Evolutionary conservation across 2,329 filamentous ascomycete species (phyloP), one percentile per base, ranked within the genome.

Genomic region (Calonectria fujianensis): DNA sequence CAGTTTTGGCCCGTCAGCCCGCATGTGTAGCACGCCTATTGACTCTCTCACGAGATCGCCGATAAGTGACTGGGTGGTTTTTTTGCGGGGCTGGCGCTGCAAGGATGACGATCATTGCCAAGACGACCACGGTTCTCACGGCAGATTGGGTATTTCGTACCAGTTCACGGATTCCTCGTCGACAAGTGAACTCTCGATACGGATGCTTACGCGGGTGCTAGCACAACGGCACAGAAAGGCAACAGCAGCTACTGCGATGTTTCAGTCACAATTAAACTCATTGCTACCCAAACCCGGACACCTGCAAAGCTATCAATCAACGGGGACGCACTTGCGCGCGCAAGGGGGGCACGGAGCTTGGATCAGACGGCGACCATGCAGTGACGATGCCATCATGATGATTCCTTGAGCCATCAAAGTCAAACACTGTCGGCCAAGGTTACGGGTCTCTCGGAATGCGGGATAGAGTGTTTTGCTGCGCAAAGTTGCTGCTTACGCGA

Each of bases 361-460:
- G 57, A 61, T 61, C 57, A 41, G 35, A 11, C n/a, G 27, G 35
- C 35, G 57, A 16, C 57, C 37, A 63, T 39, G 24, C 8, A 24
- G 13, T 41, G 14, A 29, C 35, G 35, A 63, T 63, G 35, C 24
- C 57, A 41, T 63, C n/a, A 41, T 39, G 57, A 63, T 37, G 54
- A 37, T 59, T 63, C 11, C 27, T 39, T 29, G 45, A 27, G 35
- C 57, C 37, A 41, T 63, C 37, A 63, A 63, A 63, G 57, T 63
- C 57, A 63, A 63, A 63, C 57, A 63, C n/a, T 63, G 24, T 65
- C 61, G 24, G 39, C 61, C 61, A 65, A 29, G 41, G 61, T 20
- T 31, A 50, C 61, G 61, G 61, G 45, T n/a, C 31, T n/a, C 29
- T 65, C 61, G 61, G 61, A 50, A 50, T 65, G 61, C 10, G 27